phyloP scores from a whole-genome alignment of 2,329 filamentous ascomycete genomes.

The Cordyceps cicadae region DNA sequence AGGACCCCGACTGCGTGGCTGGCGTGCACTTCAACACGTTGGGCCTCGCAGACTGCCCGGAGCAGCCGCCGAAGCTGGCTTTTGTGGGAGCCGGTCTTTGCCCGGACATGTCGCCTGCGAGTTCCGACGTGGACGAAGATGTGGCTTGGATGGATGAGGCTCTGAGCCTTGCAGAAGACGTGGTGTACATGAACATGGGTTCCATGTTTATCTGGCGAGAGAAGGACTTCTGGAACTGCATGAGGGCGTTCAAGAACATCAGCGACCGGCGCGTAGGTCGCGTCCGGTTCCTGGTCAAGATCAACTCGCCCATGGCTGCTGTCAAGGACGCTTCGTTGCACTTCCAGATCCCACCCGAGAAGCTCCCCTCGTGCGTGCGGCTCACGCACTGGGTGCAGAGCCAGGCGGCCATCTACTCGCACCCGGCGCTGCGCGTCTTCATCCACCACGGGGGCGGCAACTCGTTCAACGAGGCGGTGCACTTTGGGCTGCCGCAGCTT shows the following conservation, averaged over 20 bases:
- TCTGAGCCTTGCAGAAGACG: not conserved
- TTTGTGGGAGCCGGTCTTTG: constrained; percentile 5
- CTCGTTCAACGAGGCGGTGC: constrained; percentile 7
- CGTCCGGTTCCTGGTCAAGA: constrained; percentile 4
- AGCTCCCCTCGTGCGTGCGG: not conserved
- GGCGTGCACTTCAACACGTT: constrained; percentile 3
- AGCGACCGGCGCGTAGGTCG: not conserved
- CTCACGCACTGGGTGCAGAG: not conserved
- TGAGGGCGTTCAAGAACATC: not conserved
- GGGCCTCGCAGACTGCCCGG: constrained; percentile 2
- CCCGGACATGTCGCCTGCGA: not conserved
- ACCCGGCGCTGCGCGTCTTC: not conserved
- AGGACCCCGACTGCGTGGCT: not conserved
- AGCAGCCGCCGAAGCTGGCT: not conserved
- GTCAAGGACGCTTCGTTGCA: not conserved
- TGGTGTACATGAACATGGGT: constrained; percentile 5
- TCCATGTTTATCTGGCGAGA: constrained; percentile 4
- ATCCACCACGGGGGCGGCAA: constrained; percentile 6
- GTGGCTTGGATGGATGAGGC: constrained; percentile 1
- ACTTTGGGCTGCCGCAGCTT: constrained; percentile 1
- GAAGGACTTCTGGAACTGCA: not conserved
- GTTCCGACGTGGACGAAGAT: not conserved
- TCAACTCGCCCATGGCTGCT: not conserved
- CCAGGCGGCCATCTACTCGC: not conserved
- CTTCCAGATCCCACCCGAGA: not conserved